Evolutionary conservation across 2,329 filamentous ascomycete species (phyloP).

Genomic region (Setomelanomma holmii): DNA sequence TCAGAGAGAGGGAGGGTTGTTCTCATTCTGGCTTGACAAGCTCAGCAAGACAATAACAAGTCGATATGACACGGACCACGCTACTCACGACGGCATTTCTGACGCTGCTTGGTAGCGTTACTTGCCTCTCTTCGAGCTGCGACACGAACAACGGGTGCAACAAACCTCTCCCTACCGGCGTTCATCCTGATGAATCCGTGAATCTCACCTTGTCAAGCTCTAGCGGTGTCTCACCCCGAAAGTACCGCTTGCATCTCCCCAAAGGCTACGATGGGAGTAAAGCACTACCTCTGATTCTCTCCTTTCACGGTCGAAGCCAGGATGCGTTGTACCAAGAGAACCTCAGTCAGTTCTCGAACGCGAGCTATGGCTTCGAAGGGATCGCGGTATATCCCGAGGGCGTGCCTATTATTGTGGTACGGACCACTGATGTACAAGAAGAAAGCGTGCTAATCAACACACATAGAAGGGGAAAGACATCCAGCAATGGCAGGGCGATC

Average conservation of each 20-base stretch:
- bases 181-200: slow-evolving; percentile 30
- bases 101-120: not conserved
- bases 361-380: slow-evolving; percentile 52
- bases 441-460: not conserved
- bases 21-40: too few relatives aligned
- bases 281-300: slow-evolving; percentile 55
- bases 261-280: slow-evolving; percentile 47
- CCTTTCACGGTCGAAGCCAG: slow-evolving; percentile 56
- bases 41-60: not conserved
- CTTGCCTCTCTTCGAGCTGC: not conserved
- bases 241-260: slow-evolving; percentile 50
- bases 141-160: slow-evolving; percentile 11
- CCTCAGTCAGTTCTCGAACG: slow-evolving; percentile 56
- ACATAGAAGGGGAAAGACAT: slow-evolving; percentile 21
- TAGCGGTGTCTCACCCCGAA: slow-evolving; percentile 38
- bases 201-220: slow-evolving; percentile 34
- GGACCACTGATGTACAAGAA: too few relatives aligned
- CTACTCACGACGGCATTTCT: not conserved
- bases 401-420: slow-evolving; percentile 17
- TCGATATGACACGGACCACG: not conserved
- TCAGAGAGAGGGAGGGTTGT: too few relatives aligned
- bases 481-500: slow-evolving; percentile 54
- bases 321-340: slow-evolving; percentile 48
- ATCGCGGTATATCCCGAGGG: slow-evolving; percentile 57
- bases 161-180: slow-evolving; percentile 25